Evolutionary conservation across 805 yeast species (phyloP), one percentile per base, ranked within the genome.

Genomic region (Groenewaldozyma tartarivorans): DNA sequence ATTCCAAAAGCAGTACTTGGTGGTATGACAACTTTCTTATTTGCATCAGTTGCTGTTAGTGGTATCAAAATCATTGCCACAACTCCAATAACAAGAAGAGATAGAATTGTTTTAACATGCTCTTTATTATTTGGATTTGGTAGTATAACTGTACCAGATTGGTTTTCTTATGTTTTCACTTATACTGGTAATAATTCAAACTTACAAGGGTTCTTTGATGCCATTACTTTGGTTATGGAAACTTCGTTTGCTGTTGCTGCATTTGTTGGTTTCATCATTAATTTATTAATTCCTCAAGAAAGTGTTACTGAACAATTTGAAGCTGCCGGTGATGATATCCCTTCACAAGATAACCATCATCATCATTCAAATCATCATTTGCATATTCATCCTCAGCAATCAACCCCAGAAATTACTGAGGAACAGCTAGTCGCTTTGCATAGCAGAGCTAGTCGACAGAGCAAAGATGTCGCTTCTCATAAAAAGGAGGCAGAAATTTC

Each of bases 1-100:
- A 84, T 83, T 54, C 94, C 94, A 33, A 70, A 68, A 42, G 69
- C 92, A 1, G 84, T 80, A 22, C 68, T 87, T 43, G 96, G 95
- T 48, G 95, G 95, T 49, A 84, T 86, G 94, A 80, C 79, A 22
- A 69, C 87, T 3, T 81, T 81, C 61, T 63, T 81, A 39, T 81
- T 81, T 68, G 71, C 82, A 24, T 74, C 86, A 3, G 88, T 81
- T 24, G 84, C 84, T 1, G 82, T 78, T 15, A 78, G 87, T 2
- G 88, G 88, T 47, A 58, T 81, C 39, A 71, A 76, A 46, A 78
- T 81, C 54, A 77, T 81, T 44, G 62, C 84, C 30, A 52, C 59
- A 40, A 55, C 58, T 29, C 57, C 58, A 13, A 78, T 80, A 59
- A 74, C 83, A 5, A 71, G 88, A 59, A 72, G 88, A 58, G 86